phyloP scores from a whole-genome alignment of 176 grass and related monocot genomes.

The Oryza longistaminata region DNA sequence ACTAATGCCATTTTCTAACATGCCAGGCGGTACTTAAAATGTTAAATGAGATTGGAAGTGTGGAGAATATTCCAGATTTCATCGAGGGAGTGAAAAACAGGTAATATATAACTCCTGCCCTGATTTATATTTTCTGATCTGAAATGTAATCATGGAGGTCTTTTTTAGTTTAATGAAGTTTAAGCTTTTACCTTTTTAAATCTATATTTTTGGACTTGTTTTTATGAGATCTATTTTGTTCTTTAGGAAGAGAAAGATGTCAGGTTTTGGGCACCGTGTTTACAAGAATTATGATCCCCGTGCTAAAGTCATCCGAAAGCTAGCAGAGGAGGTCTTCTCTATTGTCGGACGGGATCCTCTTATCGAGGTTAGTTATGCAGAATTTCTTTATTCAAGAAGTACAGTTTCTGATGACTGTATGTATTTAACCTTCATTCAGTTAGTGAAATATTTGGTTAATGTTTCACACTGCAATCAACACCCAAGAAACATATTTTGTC shows the following conservation, averaged over 20 bases:
- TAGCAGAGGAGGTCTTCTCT: slow-evolving; percentile 96
- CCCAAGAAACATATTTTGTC: neutral
- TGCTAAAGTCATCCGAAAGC: slow-evolving; percentile 91
- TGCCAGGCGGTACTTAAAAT: slow-evolving; percentile 97
- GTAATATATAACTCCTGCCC: slow-evolving; percentile 35
- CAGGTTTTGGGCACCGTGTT: slow-evolving; percentile 92
- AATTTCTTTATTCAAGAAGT: neutral
- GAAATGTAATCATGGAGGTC: neutral
- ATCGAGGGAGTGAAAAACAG: slow-evolving; percentile 98
- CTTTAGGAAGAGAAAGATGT: slow-evolving; percentile 92
- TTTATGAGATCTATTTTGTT: slow-evolving; percentile 23
- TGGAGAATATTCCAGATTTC: slow-evolving; percentile 91
- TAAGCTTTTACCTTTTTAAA: slow-evolving; percentile 1
- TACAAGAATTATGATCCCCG: slow-evolving; percentile 98
- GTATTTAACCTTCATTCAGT: neutral
- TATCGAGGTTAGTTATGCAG: slow-evolving; percentile 65
- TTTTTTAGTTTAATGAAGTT: slow-evolving; percentile 12
- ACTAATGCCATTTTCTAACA: slow-evolving; percentile 32
- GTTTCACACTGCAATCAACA: neutral
- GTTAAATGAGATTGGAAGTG: slow-evolving; percentile 88
- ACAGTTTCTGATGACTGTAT: neutral
- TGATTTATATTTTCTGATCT: slow-evolving; percentile 7
- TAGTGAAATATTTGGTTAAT: slow-evolving; percentile 13
- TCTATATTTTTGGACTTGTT: neutral
- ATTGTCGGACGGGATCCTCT: slow-evolving; percentile 94